Percentiles rank a stretch among this genome's conserved stretches.
Conservation (phyloP, 2,329 filamentous ascomycete species). For the Phoma herbarum region DNA sequence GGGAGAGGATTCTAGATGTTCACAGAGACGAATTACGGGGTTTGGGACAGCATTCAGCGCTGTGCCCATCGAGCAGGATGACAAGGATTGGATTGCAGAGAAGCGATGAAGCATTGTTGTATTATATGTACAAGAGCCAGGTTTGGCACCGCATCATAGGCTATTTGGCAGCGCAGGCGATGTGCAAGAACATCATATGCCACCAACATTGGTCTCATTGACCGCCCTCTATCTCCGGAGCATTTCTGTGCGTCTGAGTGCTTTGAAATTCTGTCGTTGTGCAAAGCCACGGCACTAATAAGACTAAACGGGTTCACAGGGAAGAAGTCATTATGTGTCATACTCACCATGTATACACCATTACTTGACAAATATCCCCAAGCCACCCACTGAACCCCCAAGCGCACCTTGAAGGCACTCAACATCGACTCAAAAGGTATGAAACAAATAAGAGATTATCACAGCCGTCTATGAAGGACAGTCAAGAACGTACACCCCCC, state of each 20-base stretch:
- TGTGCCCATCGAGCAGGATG: too few relatives aligned
- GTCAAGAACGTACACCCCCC: neutral
- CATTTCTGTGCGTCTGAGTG: neutral
- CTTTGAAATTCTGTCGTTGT: neutral
- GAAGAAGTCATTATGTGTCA: neutral
- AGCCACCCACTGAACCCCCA: neutral
- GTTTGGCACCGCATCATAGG: neutral
- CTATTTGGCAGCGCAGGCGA: neutral
- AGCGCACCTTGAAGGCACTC: neutral
- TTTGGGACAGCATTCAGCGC: neutral
- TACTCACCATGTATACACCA: neutral
- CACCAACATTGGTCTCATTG: neutral
- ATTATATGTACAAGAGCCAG: constrained; percentile 22
- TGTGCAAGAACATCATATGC: constrained; percentile 1
- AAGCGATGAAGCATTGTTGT: constrained; percentile 7
- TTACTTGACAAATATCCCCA: neutral
- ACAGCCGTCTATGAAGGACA: neutral
- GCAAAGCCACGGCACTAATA: neutral
- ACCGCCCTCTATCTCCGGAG: neutral
- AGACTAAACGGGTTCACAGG: neutral
- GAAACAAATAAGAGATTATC: neutral
- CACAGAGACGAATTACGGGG: neutral
- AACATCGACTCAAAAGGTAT: neutral
- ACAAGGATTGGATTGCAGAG: neutral
- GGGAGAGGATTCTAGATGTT: constrained; percentile 28